Conservation (phyloP, 768 basidiomycete species). For the Kwoniella dendrophila region DNA sequence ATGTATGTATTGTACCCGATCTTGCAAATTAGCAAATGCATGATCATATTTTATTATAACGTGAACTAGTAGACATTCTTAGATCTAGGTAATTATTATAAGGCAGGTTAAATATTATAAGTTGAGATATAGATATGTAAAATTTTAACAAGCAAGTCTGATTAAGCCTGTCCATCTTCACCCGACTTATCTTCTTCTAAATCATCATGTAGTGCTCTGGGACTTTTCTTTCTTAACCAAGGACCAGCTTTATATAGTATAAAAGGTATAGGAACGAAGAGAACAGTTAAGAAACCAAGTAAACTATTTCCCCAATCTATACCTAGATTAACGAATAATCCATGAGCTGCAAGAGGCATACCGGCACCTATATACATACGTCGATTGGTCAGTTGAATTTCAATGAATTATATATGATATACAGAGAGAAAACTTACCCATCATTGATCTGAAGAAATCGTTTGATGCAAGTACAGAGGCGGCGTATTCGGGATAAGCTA, state of each 20-base stretch:
- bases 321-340: constrained; percentile 49
- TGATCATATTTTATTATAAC: neutral
- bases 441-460: constrained; percentile 51
- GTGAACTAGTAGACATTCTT: neutral
- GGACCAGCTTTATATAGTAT: constrained; percentile 28
- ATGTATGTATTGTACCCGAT: too few relatives aligned
- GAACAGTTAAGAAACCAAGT: constrained; percentile 49
- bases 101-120: too few relatives aligned
- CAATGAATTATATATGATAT: constrained; percentile 1
- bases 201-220: constrained; percentile 35
- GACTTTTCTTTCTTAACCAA: constrained; percentile 27
- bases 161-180: constrained; percentile 1
- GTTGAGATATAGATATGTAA: neutral
- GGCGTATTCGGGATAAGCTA: constrained; percentile 33
- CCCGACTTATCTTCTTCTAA: constrained; percentile 16
- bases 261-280: constrained; percentile 53
- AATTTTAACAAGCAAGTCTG: neutral
- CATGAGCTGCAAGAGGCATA: constrained; percentile 50
- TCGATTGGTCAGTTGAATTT: too few relatives aligned
- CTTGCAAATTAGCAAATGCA: too few relatives aligned
- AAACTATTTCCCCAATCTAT: constrained; percentile 52
- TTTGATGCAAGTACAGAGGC: constrained; percentile 45
- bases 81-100: too few relatives aligned
- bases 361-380: constrained; percentile 38
- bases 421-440: constrained; percentile 30